These are phyloP conservation scores for Raphanus hybrid DNA, from an alignment of 441 rosid species.

Conservation along the genomic window DNA sequence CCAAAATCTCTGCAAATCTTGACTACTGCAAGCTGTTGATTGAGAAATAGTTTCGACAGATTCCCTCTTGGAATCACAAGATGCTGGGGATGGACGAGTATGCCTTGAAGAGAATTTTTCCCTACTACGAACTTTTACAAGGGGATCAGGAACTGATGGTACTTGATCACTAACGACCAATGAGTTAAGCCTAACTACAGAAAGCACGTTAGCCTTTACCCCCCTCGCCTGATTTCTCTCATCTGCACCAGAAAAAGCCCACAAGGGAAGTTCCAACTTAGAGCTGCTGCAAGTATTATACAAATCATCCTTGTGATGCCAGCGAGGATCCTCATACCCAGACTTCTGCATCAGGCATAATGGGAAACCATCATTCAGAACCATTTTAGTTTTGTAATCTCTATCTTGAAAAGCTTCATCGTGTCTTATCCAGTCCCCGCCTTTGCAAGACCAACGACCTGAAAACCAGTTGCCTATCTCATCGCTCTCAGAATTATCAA, in stretches of 20 bases:
- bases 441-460: constrained; percentile 92
- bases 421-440: constrained; percentile 98
- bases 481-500: constrained; percentile 46
- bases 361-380: constrained; percentile 95
- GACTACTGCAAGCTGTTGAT: constrained; percentile 53
- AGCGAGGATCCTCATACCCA: constrained; percentile 91
- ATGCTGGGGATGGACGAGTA: constrained; percentile 63
- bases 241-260: constrained; percentile 84
- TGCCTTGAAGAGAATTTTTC: constrained; percentile 77
- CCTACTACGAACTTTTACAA: constrained; percentile 67
- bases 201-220: constrained; percentile 69
- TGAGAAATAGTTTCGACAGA: constrained; percentile 66
- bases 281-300: constrained; percentile 76
- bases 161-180: constrained; percentile 98
- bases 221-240: constrained; percentile 83
- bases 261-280: constrained; percentile 95
- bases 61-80: constrained; percentile 70
- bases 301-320: constrained; percentile 89
- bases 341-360: constrained; percentile 96
- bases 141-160: constrained; percentile 78
- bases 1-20: constrained; percentile 54
- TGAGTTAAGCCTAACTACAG: constrained; percentile 96
- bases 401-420: constrained; percentile 81
- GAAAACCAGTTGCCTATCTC: constrained; percentile 79
- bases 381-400: constrained; percentile 65